Base-by-base conservation (phyloP, 768 basidiomycete species). In the Lactarius sp. region DNA sequence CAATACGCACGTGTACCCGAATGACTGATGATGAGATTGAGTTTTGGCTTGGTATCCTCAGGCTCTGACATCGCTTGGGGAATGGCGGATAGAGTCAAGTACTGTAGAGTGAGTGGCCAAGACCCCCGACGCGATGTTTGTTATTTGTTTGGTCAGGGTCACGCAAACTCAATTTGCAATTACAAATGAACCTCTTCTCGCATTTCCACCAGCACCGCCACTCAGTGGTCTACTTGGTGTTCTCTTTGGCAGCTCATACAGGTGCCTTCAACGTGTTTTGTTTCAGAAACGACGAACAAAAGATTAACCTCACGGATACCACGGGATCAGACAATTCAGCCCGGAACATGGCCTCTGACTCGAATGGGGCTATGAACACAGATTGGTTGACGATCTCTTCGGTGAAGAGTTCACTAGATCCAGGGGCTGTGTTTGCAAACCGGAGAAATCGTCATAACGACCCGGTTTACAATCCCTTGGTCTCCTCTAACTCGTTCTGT, bases 11-110 rank as follows among this genome's bases (percentile, higher is more conserved):
- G 63, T 44, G 51, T 52, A 42, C 59, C 63, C 4, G 49, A 44
- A 33, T 60, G 64, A n/a, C 55, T 65, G 55, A 67, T 65, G 27
- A 60, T 59, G 27, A 67, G 59, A 34, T 65, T 67, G 34, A 67
- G 66, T 22, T 67, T 67, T 10, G 66, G 66, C 9, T 67, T 67
- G 2, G 62, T 37, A 52, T 67, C 66, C 34, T 67, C 63, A 13
- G 44, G 34, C 27, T 67, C 66, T n/a, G 66, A 44, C 57, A 64
- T 66, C n/a, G 31, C 62, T 39, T 22, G 27, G 42, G 57, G 31
- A 7, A 36, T 31, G 20, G 2, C 16, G 34, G 5, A 39, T 14
- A 20, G 52, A 49, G 39, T 13, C 33, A 14, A 58, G n/a, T 18
- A 5, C 7, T 9, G n/a, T 18, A 5, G 9, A 12, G n/a, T 18